phyloP scores from a whole-genome alignment of 2,329 filamentous ascomycete genomes.

The Penicillium sp. region DNA sequence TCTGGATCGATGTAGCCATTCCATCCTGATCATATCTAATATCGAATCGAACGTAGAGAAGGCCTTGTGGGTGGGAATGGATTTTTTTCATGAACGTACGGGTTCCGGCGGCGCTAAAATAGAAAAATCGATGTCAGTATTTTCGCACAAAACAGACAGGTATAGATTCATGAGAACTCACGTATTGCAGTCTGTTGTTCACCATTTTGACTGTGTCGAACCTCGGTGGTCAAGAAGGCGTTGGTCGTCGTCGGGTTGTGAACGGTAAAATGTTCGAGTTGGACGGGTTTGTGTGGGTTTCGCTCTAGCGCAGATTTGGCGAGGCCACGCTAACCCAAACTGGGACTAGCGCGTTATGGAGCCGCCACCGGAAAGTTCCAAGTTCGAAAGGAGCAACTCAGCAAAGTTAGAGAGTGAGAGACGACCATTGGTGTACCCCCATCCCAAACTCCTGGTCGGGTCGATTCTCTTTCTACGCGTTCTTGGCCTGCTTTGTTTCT shows the following conservation, averaged over 20 bases:
- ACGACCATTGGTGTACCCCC: not conserved
- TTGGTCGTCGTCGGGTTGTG: constrained; percentile 41
- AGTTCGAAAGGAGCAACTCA: constrained; percentile 25
- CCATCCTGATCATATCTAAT: constrained; percentile 18
- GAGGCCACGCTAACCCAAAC: constrained; percentile 39
- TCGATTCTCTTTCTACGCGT: constrained; percentile 8
- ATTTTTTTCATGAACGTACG: constrained; percentile 58
- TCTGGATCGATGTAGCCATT: constrained; percentile 8
- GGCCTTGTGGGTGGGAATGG: constrained; percentile 19
- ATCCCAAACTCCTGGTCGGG: constrained; percentile 5
- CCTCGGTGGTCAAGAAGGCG: constrained; percentile 46
- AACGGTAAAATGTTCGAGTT: constrained; percentile 41
- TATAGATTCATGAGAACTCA: constrained; percentile 30
- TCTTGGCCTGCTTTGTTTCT: not conserved
- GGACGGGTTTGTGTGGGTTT: constrained; percentile 48
- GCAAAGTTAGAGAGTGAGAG: constrained; percentile 14
- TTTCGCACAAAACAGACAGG: not conserved
- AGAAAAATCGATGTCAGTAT: constrained; percentile 29
- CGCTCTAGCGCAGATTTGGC: constrained; percentile 39
- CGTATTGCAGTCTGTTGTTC: constrained; percentile 54
- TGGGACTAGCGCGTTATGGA: constrained; percentile 35
- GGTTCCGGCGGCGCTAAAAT: constrained; percentile 70
- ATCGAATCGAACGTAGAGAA: constrained; percentile 18
- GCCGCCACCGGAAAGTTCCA: constrained; percentile 42
- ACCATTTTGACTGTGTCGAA: constrained; percentile 52